Base-by-base conservation (phyloP, 257 asterid species). In the Solanum raphanifolium region DNA sequence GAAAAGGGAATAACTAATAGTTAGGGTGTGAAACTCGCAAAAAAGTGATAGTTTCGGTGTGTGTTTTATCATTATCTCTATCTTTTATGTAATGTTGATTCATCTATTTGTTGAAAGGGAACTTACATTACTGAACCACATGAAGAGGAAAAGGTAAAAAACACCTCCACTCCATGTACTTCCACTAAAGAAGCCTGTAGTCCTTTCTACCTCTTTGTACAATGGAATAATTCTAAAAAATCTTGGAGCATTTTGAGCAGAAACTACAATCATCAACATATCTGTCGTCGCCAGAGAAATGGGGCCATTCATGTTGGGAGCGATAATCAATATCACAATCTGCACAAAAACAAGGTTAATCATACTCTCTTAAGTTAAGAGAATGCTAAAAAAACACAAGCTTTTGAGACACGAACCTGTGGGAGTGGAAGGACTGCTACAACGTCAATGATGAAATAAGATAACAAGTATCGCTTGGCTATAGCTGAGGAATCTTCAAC, bases 121-220 rank as follows among this genome's bases (percentile, higher is more conserved):
- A 46, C 93, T 75, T 90, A 94, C 98, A 89, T 94, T 93, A 87
- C 98, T 93, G 55, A 94, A 95, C 39, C 93, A 91, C 92, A 93
- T 91, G 91, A 92, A 94, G 66, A 91, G 93, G 36, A 93, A 83
- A 87, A 94, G 94, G 89, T 93, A 93, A 87, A 92, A 90, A 83
- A 91, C 95, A 86, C 96, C 96, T 85, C 94, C 98, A 38, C 94
- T 93, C 98, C 94, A 93, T 4, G 96, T 90, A 1, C 93, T 93
- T 84, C 91, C 94, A 41, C 93, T 89, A 75, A 93, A 91, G 21
- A 91, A 73, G 87, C 98, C 96, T 9, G 94, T 91, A 29, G 91
- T 92, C 72, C 90, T 81, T 60, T 92, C 94, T 41, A 93, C 92
- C 84, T 93, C 94, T 86, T 84, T 90, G 86, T 87, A 91, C 69